phyloP scores from a whole-genome alignment of 768 basidiomycete genomes.

The Tephrocybe sp. region DNA sequence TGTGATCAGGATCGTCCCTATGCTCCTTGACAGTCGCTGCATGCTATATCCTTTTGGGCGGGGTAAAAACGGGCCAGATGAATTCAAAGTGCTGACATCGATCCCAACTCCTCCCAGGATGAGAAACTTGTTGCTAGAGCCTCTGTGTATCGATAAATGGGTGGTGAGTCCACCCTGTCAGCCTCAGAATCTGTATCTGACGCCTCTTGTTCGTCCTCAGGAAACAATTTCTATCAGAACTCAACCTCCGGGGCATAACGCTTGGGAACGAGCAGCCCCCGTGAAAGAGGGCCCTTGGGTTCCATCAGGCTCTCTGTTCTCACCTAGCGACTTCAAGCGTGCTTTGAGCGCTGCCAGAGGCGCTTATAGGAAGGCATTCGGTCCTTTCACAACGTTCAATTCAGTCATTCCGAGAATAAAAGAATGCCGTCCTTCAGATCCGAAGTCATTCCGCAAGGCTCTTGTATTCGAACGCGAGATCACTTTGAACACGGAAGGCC shows the following conservation, averaged over 20 bases:
- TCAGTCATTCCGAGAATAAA: neutral
- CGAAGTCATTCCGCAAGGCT: slow-evolving; percentile 24
- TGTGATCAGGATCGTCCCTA: slow-evolving; percentile 3
- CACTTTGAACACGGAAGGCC: slow-evolving; percentile 26
- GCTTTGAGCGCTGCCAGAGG: slow-evolving; percentile 7
- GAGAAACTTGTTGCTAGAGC: slow-evolving; percentile 10
- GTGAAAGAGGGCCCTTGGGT: slow-evolving; percentile 10
- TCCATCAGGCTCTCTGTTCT: slow-evolving; percentile 16
- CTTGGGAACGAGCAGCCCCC: slow-evolving; percentile 12
- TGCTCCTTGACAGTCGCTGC: slow-evolving; percentile 14
- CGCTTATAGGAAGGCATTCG: neutral
- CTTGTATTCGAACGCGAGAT: slow-evolving; percentile 37
- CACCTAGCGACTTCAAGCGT: slow-evolving; percentile 11
- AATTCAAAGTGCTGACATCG: slow-evolving; percentile 8
- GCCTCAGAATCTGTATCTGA: neutral
- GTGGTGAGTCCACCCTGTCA: slow-evolving; percentile 7
- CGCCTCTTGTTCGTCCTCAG: neutral
- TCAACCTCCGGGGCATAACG: slow-evolving; percentile 12
- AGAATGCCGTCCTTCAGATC: slow-evolving; percentile 3
- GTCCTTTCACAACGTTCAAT: neutral
- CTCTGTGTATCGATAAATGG: slow-evolving; percentile 17
- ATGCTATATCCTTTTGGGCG: slow-evolving; percentile 10
- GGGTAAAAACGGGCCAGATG: slow-evolving; percentile 6
- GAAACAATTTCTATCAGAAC: slow-evolving; percentile 5
- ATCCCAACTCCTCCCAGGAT: slow-evolving; percentile 15